phyloP scores from a whole-genome alignment of 192 early-diverging fungal species.

The Coemansia pectinata region DNA sequence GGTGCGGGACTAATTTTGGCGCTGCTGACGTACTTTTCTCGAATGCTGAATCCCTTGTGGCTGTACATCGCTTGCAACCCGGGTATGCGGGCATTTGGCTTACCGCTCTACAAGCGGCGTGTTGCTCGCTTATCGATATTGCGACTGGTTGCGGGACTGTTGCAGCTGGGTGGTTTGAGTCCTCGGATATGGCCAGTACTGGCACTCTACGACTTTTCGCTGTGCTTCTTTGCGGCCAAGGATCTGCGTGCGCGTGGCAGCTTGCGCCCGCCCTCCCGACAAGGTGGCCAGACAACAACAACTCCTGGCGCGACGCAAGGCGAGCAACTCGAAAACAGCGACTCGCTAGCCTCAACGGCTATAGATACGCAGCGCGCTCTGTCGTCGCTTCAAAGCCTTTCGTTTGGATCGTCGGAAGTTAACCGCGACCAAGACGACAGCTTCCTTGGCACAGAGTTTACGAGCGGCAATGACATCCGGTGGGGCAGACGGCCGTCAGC shows the following conservation, averaged over 20 bases:
- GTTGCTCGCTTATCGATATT: conserved; percentile 14
- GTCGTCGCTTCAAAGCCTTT: conserved; percentile 29
- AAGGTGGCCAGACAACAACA: neutral
- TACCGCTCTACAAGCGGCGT: conserved; percentile 31
- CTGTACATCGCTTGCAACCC: conserved; percentile 31
- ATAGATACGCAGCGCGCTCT: conserved; percentile 14
- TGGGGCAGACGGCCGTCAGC: neutral
- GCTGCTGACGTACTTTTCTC: conserved; percentile 12
- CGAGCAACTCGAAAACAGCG: neutral
- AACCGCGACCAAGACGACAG: conserved; percentile 48
- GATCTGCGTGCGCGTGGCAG: conserved; percentile 13
- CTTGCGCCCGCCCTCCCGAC: conserved; percentile 16
- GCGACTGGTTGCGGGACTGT: conserved; percentile 13
- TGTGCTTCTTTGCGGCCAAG: conserved; percentile 12
- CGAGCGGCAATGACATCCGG: neutral
- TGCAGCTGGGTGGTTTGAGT: neutral
- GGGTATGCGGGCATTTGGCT: conserved; percentile 27
- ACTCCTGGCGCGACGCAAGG: neutral
- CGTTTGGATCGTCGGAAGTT: conserved; percentile 39
- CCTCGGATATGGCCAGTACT: conserved; percentile 4
- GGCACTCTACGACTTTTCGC: conserved; percentile 19
- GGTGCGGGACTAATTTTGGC: conserved; percentile 12
- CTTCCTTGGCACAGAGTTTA: conserved; percentile 14
- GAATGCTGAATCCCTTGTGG: conserved; percentile 47
- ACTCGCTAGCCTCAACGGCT: neutral